Evolutionary conservation across 495 filamentous ascomycete genomes (phyloP).

Genomic region (Talaromyces adpressus): DNA sequence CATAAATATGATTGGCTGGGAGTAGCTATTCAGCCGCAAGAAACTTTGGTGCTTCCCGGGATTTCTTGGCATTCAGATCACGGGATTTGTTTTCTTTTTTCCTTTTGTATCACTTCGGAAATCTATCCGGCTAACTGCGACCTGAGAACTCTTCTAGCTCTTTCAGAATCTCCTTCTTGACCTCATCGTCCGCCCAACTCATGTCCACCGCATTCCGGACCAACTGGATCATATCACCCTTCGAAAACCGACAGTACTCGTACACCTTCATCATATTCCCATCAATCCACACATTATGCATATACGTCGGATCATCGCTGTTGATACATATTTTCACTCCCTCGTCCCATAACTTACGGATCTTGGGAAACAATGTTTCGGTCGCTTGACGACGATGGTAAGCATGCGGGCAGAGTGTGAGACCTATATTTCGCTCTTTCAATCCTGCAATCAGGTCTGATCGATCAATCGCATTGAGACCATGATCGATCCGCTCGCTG

Average conservation of each 20-base stretch:
- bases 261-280: slow-evolving; percentile 34
- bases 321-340: slow-evolving; percentile 31
- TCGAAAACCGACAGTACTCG: slow-evolving; percentile 23
- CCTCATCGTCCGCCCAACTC: slow-evolving; percentile 26
- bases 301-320: slow-evolving; percentile 36
- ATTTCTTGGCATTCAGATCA: background rate
- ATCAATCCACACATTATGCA: slow-evolving; percentile 37
- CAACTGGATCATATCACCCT: slow-evolving; percentile 28
- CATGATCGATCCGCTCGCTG: slow-evolving; percentile 36
- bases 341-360: slow-evolving; percentile 25
- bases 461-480: slow-evolving; percentile 27
- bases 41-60: background rate
- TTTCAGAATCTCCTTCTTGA: slow-evolving; percentile 16
- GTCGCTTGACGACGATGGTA: slow-evolving; percentile 32
- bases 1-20: background rate
- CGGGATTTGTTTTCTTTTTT: background rate
- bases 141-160: slow-evolving; percentile 14
- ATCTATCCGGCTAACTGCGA: background rate
- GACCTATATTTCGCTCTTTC: slow-evolving; percentile 21
- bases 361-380: slow-evolving; percentile 31
- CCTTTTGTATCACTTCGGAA: background rate
- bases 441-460: slow-evolving; percentile 25
- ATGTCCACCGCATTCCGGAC: slow-evolving; percentile 32
- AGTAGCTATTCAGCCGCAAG: background rate
- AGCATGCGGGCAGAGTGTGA: slow-evolving; percentile 36